A percentile compares a stretch with the other conserved stretches of the same genome.
Evolutionary conservation across 176 grass and related monocot species (phyloP).

Genomic region (Musa schizocarpa): DNA sequence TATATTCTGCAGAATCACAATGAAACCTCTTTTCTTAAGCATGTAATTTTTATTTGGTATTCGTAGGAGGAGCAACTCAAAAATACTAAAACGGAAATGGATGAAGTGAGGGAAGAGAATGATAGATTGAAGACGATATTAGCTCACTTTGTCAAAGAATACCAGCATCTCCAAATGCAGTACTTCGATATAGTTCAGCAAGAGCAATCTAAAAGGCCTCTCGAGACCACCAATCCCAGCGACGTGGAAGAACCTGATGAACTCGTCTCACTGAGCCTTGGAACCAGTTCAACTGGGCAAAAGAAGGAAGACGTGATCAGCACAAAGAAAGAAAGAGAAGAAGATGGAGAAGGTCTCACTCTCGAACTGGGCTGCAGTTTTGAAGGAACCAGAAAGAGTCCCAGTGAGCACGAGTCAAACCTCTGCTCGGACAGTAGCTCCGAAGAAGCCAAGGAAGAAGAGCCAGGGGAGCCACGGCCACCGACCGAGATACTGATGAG

Average conservation of each 20-base stretch:
- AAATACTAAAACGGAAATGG: slow-evolving; percentile 23
- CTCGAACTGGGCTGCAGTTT: slow-evolving; percentile 32
- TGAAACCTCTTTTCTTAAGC: too few relatives aligned
- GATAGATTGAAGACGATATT: slow-evolving; percentile 26
- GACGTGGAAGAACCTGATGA: slow-evolving; percentile 10
- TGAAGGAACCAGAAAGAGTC: slow-evolving; percentile 7
- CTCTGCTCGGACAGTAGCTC: slow-evolving; percentile 35
- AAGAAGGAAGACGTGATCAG: slow-evolving; percentile 9
- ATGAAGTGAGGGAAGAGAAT: slow-evolving; percentile 27
- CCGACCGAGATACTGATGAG: slow-evolving; percentile 24
- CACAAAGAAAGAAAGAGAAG: slow-evolving; percentile 5
- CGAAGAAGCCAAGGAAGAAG: background rate
- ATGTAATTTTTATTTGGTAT: too few relatives aligned
- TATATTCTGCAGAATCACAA: too few relatives aligned
- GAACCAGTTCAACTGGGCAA: slow-evolving; percentile 19
- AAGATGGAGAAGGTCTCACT: slow-evolving; percentile 18
- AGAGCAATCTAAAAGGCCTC: slow-evolving; percentile 8
- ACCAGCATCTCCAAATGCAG: slow-evolving; percentile 27
- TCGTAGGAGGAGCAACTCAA: slow-evolving; percentile 22
- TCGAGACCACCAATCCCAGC: background rate
- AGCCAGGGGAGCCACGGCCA: slow-evolving; percentile 6
- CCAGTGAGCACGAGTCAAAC: slow-evolving; percentile 26
- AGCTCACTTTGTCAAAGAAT: slow-evolving; percentile 18
- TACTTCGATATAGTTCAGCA: slow-evolving; percentile 24
- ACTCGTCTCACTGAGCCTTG: slow-evolving; percentile 51